Evolutionary conservation across 2,329 filamentous ascomycete genomes (phyloP), one percentile per base, ranked within the genome.

Genomic region (Apiospora arundinis): DNA sequence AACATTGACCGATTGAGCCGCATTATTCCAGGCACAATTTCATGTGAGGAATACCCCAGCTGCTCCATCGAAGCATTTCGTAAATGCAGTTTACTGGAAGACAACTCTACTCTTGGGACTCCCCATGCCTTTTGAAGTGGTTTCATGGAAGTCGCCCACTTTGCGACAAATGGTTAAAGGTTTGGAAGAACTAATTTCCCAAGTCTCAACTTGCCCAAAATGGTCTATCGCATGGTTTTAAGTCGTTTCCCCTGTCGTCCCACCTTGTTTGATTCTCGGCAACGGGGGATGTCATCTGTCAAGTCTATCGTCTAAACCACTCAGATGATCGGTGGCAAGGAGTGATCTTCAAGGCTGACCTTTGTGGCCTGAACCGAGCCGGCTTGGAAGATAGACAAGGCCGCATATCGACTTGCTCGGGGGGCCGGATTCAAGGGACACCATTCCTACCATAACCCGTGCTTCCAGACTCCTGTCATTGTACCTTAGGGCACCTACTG

Each of bases 241-340:
- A 14, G 23, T 56, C 49, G 21, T 63, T 21, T 11, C 18, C 21
- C 9, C 28, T n/a, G 56, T 1, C 21, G 21, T 40, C 11, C 32
- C 28, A 18, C 40, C 32, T 37, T 63, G 56, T 63, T 63, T 63
- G 56, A 63, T 63, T 32, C 56, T n/a, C 56, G 21, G 32, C n/a
- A 18, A 12, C 11, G n/a, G 18, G 56, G 32, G 52, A 7, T 40
- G 21, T n/a, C 32, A 63, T 18, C 56, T 40, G 56, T 40, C 56
- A 63, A 63, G 40, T 21, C 9, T 21, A n/a, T n/a, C 32, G 21
- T 63, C 9, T 32, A 16, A 40, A 40, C 32, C 18, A 40, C 32
- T 40, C 14, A n/a, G 32, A 7, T 11, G 32, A 60, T 60, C 28
- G 4, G 6, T 21, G 18, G 28, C 25, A 7, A 37, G 16, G 28